Conservation (phyloP, 306 rosid genomes). For the Phaseolus lunatus region DNA sequence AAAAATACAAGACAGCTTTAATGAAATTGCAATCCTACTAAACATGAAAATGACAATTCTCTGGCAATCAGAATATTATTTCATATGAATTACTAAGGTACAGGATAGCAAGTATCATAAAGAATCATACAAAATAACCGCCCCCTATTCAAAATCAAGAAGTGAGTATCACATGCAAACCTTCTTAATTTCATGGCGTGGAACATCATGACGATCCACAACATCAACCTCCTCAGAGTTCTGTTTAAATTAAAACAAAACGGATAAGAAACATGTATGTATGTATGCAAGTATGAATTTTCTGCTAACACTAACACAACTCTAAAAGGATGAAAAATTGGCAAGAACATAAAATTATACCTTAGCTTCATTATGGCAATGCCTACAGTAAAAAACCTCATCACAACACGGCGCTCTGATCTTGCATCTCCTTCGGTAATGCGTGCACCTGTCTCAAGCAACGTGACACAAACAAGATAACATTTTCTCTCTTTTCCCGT, state of each 20-base stretch:
- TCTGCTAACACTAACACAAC: neutral
- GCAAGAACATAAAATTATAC: slow-evolving; percentile 28
- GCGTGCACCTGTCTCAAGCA: slow-evolving; percentile 59
- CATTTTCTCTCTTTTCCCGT: neutral
- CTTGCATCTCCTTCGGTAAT: slow-evolving; percentile 78
- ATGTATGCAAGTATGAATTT: neutral
- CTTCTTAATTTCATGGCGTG: slow-evolving; percentile 72
- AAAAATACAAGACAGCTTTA: neutral
- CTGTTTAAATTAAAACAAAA: slow-evolving; percentile 42
- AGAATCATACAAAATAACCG: neutral
- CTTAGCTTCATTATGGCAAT: slow-evolving; percentile 83
- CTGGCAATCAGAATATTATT: neutral
- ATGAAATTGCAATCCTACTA: slow-evolving; percentile 3
- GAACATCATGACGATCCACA: slow-evolving; percentile 60
- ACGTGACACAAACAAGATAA: neutral
- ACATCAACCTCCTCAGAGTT: slow-evolving; percentile 55
- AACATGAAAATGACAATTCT: neutral
- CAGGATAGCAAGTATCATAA: neutral
- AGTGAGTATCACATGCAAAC: slow-evolving; percentile 39
- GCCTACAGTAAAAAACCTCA: slow-evolving; percentile 71
- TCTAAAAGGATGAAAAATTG: neutral
- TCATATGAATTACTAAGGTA: neutral
- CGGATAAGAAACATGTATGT: neutral
- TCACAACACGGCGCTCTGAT: slow-evolving; percentile 77
- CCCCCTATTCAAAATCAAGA: slow-evolving; percentile 16